Evolutionary conservation across 108 stramenopile species (phyloP), one percentile per base, ranked within the genome.

Genomic region (Discostella stelligeroides): DNA sequence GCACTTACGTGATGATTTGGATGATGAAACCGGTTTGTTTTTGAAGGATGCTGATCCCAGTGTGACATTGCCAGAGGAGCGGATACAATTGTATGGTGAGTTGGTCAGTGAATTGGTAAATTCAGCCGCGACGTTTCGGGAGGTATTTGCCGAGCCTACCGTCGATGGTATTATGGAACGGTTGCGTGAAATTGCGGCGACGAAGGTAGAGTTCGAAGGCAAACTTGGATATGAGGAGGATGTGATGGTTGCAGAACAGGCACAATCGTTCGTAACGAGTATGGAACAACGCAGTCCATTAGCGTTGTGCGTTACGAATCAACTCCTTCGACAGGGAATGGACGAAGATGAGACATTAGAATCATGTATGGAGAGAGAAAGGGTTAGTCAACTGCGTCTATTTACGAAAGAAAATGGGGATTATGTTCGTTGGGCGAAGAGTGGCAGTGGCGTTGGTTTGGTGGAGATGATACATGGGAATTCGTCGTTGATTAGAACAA

Each of bases 261-360:
- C 76, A 1, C 49, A 51, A 47, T 59, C 53, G 24, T 55, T 93
- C 58, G 69, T 85, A 15, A 39, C 66, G 15, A 70, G 81, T 17
- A 86, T 93, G 85, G 86, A 91, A 50, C 63, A 59, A 14, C 88
- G 88, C 59, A 88, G 89, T 46, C 92, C 92, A 2, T 68, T 93
- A 56, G 83, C 92, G 11, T 72, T 93, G 63, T 46, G 69, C n/a
- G 85, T 85, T 10, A 76, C 72, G 17, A 65, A 93, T 48, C 73
- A 72, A 46, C 66, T 93, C 11, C 55, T 93, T 61, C 59, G 50
- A 37, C 57, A 77, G 53, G 92, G 89, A 29, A 48, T 63, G 29
- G 59, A 59, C 29, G 43, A 55, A 11, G 60, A 60, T 34, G 85
- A 85, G 51, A 82, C 86, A 2, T 65, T 90, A 63, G 81, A 84